phyloP scores from a whole-genome alignment of 2,329 filamentous ascomycete genomes.

The Capronia epimyces region DNA sequence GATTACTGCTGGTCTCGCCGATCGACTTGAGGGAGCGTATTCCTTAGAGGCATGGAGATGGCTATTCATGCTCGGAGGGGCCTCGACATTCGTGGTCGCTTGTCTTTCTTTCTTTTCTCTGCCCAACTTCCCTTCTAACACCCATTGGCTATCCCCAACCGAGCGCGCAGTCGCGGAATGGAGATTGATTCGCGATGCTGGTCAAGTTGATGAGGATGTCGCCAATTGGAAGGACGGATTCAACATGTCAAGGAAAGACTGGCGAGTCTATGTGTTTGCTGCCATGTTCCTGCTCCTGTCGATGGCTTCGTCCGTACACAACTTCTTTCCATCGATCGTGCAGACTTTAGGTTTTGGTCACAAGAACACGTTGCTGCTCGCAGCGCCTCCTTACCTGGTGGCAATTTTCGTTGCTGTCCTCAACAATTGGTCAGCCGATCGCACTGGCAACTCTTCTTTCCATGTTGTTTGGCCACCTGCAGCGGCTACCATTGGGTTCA shows the following conservation, averaged over 20 bases:
- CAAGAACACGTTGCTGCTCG: slow-evolving; percentile 58
- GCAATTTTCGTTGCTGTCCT: slow-evolving; percentile 51
- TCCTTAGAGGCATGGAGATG: slow-evolving; percentile 15
- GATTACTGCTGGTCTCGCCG: slow-evolving; percentile 4
- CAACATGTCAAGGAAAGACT: slow-evolving; percentile 24
- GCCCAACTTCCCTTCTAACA: slow-evolving; percentile 61
- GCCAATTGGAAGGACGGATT: slow-evolving; percentile 32
- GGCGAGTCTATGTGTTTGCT: slow-evolving; percentile 39
- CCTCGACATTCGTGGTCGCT: slow-evolving; percentile 58
- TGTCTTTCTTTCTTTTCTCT: slow-evolving; percentile 54
- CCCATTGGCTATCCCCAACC: slow-evolving; percentile 54
- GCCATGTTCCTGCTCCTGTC: slow-evolving; percentile 29
- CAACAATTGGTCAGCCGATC: slow-evolving; percentile 62
- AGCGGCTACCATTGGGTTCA: slow-evolving; percentile 32
- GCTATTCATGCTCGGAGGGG: slow-evolving; percentile 55
- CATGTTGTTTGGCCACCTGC: slow-evolving; percentile 55
- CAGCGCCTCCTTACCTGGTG: slow-evolving; percentile 44
- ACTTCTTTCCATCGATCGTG: slow-evolving; percentile 68
- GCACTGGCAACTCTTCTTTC: slow-evolving; percentile 63
- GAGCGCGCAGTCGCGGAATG: slow-evolving; percentile 50
- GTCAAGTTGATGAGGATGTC: slow-evolving; percentile 9
- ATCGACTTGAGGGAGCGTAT: slow-evolving; percentile 5
- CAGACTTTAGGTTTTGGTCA: slow-evolving; percentile 56
- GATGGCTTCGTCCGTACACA: slow-evolving; percentile 54
- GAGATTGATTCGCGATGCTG: slow-evolving; percentile 16